Conservation (phyloP, 1,284 basidiomycete genomes). For the Papiliotrema flavescens region DNA sequence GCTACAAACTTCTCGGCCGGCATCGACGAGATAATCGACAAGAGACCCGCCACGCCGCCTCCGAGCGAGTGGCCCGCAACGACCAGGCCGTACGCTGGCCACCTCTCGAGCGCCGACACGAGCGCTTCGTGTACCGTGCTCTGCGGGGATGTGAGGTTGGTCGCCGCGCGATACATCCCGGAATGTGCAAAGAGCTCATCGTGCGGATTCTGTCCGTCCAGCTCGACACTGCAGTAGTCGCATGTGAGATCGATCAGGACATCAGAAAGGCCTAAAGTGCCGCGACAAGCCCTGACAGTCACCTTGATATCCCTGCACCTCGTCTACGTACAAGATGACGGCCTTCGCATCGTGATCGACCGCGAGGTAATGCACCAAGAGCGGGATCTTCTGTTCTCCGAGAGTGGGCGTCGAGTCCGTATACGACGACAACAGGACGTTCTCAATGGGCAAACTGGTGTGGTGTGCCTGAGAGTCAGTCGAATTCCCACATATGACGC, state of each 20-base stretch:
- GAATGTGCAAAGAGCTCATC: slow-evolving; percentile 51
- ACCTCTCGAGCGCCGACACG: slow-evolving; percentile 44
- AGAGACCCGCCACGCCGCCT: slow-evolving; percentile 52
- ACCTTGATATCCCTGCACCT: neutral
- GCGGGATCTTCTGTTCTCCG: slow-evolving; percentile 44
- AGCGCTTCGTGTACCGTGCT: slow-evolving; percentile 52
- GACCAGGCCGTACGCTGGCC: slow-evolving; percentile 53
- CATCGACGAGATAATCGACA: slow-evolving; percentile 43
- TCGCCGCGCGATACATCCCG: slow-evolving; percentile 54
- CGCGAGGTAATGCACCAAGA: slow-evolving; percentile 52
- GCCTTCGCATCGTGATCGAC: slow-evolving; percentile 52
- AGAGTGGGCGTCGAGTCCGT: slow-evolving; percentile 39
- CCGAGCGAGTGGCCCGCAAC: slow-evolving; percentile 53
- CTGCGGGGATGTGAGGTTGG: slow-evolving; percentile 44
- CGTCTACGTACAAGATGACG: slow-evolving; percentile 41
- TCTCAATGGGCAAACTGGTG: slow-evolving; percentile 52
- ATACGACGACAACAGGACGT: slow-evolving; percentile 52
- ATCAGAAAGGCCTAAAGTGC: slow-evolving; percentile 53
- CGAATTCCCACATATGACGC: neutral
- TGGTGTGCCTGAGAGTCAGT: slow-evolving; percentile 43
- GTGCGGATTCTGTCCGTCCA: slow-evolving; percentile 47
- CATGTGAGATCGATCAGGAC: slow-evolving; percentile 55
- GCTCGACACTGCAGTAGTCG: slow-evolving; percentile 49
- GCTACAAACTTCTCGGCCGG: slow-evolving; percentile 36
- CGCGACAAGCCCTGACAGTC: slow-evolving; percentile 49